A percentile compares a stretch with the other conserved stretches of the same genome.
Evolutionary conservation across 305 asterid species (phyloP).

Genomic region (Ajuga reptans): DNA sequence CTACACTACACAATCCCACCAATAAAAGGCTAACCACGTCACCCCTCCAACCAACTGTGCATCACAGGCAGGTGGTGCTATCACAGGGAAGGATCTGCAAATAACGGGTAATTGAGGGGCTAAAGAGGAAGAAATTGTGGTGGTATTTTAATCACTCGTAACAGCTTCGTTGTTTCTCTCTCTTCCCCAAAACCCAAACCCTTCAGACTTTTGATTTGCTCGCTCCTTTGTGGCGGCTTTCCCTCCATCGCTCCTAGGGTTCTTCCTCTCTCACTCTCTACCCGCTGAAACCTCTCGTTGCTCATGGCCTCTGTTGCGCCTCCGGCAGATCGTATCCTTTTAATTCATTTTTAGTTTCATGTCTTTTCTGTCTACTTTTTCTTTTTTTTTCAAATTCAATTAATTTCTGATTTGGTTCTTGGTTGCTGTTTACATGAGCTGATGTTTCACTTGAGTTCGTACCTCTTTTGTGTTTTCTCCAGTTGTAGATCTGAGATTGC

Average conservation of each 20-base stretch:
- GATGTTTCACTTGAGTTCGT: not conserved
- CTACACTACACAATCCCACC: too few species aligned
- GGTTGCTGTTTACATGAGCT: not conserved
- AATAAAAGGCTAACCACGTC: conserved; percentile 18
- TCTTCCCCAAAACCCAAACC: conserved; percentile 35
- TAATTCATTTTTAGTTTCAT: not conserved
- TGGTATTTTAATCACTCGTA: conserved; percentile 30
- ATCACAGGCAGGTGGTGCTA: conserved; percentile 21
- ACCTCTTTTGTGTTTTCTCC: not conserved
- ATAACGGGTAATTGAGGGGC: conserved; percentile 25
- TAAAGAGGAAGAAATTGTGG: conserved; percentile 21
- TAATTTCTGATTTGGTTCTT: not conserved
- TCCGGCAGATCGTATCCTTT: conserved; percentile 61
- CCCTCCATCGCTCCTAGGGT: conserved; percentile 17
- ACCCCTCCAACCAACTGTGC: not conserved
- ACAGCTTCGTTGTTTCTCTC: conserved; percentile 13
- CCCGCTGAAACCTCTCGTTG: not conserved
- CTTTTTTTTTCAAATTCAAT: not conserved
- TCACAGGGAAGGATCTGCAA: conserved; percentile 19
- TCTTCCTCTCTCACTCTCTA: not conserved
- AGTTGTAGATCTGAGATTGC: conserved; percentile 27
- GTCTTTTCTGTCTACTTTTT: too few species aligned
- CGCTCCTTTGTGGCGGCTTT: conserved; percentile 39
- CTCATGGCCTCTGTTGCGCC: conserved; percentile 52
- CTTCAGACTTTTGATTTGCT: conserved; percentile 11